Conservation (phyloP, 805 yeast species). For the Kazachstania psychrophila region DNA sequence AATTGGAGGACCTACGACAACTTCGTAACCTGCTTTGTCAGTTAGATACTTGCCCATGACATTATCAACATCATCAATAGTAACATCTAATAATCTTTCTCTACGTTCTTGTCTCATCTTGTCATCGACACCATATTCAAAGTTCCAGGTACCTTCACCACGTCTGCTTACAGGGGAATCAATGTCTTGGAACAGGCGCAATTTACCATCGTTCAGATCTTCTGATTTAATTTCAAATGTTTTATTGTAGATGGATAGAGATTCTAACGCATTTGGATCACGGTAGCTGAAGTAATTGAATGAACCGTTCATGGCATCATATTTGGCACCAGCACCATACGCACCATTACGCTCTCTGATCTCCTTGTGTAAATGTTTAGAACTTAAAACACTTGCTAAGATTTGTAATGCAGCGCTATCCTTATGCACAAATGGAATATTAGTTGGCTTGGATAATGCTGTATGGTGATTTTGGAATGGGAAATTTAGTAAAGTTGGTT, state of each 20-base stretch:
- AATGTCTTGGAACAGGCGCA: conserved; percentile 80
- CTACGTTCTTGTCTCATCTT: conserved; percentile 76
- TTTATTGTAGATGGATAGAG: conserved; percentile 49
- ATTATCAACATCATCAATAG: conserved; percentile 47
- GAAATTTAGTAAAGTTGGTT: conserved; percentile 47
- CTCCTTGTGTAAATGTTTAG: conserved; percentile 77
- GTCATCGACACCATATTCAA: conserved; percentile 63
- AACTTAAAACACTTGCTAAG: conserved; percentile 69
- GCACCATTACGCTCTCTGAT: conserved; percentile 96
- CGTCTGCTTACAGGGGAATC: conserved; percentile 85
- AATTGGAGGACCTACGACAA: conserved; percentile 18
- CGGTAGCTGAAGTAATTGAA: conserved; percentile 83
- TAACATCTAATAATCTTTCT: conserved; percentile 58
- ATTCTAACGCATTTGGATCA: conserved; percentile 77
- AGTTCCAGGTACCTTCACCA: conserved; percentile 60
- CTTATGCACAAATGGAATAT: conserved; percentile 53
- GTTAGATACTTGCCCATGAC: conserved; percentile 56
- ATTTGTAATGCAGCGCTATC: conserved; percentile 86
- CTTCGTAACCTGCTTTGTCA: conserved; percentile 8
- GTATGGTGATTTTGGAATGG: conserved; percentile 88
- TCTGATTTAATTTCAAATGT: conserved; percentile 40
- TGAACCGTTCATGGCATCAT: conserved; percentile 70
- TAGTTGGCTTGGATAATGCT: conserved; percentile 50
- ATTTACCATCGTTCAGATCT: conserved; percentile 82
- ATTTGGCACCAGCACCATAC: conserved; percentile 90